Base-by-base conservation (phyloP, 2,329 filamentous ascomycete genomes). In the Acephala macrosclerotiorum region DNA sequence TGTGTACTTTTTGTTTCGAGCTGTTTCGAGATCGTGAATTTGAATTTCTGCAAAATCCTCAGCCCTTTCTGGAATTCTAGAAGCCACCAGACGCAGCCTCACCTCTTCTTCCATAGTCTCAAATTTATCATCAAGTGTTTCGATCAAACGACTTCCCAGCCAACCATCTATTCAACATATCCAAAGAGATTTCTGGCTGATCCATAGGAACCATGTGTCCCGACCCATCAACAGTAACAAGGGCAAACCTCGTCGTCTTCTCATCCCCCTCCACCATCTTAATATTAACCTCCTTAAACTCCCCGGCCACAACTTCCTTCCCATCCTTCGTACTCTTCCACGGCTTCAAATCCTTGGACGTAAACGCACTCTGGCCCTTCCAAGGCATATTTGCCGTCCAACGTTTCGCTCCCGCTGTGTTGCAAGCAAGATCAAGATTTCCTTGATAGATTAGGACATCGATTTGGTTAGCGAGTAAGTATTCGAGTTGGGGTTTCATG, bases 391-490 rank as follows among this genome's bases (percentile, higher is more conserved):
- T 76, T 20, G 76, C 77, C 20, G 80, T 79, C 77, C 77, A 81
- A 33, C 78, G 61, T 66, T 73, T 66, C 9, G 68, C 68, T 20
- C 71, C 71, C 2, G 71, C 70, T 3, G 72, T 74, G 74, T 88
- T 88, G 76, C 86, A 89, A 65, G 85, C 82, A 72, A 85, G 87
- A 76, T 89, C 86, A 64, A 86, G 77, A 72, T 88, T 86, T 36
- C 85, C 85, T 74, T 94, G 91, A 59, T 93, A 83, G 66, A 95
- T 79, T 9, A 89, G 87, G 11, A 95, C 84, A 7, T 87, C 88
- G 16, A 92, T 85, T 33, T 87, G 88, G 1, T 79, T 82, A n/a
- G 84, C 80, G 60, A 91, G 81, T 20, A 91, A 83, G 25, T 82
- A 79, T 58, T 87, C 85, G 1, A 91, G 79, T 64, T 87, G 81